Conservation (phyloP, 1,139 yeast species). For the Debaryomyces sp. region DNA sequence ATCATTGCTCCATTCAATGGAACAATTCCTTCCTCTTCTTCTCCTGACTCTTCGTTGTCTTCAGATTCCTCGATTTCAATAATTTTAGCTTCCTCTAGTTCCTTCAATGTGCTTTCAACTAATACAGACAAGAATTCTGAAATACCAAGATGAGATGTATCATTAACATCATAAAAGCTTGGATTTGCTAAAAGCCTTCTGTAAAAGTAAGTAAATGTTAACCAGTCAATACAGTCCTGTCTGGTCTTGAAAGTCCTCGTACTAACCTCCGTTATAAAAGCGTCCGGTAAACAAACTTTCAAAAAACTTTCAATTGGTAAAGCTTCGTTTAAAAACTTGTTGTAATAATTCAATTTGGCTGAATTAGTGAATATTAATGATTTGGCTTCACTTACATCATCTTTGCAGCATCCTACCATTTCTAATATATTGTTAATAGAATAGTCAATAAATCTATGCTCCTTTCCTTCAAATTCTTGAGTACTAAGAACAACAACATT, state of each 20-base stretch:
- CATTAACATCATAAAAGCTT: constrained; percentile 78
- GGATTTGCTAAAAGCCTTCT: constrained; percentile 82
- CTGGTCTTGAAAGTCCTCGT: constrained; percentile 64
- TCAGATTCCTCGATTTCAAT: constrained; percentile 58
- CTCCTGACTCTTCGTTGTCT: constrained; percentile 34
- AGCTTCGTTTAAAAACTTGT: constrained; percentile 70
- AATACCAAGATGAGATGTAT: constrained; percentile 64
- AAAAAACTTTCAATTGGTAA: constrained; percentile 84
- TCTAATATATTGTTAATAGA: constrained; percentile 66
- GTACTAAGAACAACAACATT: constrained; percentile 73
- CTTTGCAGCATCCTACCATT: constrained; percentile 67
- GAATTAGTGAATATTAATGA: constrained; percentile 62
- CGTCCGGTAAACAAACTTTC: constrained; percentile 60
- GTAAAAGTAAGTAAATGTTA: constrained; percentile 83
- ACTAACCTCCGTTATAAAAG: constrained; percentile 70
- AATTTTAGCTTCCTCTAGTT: constrained; percentile 61
- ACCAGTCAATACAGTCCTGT: constrained; percentile 91
- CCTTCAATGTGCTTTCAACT: constrained; percentile 73
- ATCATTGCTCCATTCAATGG: constrained; percentile 76
- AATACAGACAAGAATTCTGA: constrained; percentile 83
- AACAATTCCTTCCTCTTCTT: constrained; percentile 46
- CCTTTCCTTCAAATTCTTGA: constrained; percentile 70
- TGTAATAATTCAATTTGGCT: constrained; percentile 63
- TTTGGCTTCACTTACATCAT: constrained; percentile 26
- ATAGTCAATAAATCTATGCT: constrained; percentile 71